Conservation (phyloP, 352 stramenopile species). For the Saprolegnia diclina region DNA sequence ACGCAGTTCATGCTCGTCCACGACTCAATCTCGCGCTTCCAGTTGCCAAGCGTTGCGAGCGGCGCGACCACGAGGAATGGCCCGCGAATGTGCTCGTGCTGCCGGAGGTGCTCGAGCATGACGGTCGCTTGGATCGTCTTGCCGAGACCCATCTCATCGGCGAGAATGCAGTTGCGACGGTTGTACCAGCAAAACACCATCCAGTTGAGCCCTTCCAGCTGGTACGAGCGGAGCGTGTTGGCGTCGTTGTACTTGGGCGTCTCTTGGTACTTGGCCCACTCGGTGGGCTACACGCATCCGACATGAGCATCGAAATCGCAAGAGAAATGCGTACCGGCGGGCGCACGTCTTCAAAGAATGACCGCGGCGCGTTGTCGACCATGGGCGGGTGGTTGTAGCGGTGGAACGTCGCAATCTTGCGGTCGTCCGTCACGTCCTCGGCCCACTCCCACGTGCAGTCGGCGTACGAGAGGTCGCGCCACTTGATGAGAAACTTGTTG, state of each 20-base stretch:
- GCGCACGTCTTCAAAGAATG: conserved; percentile 74
- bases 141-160: conserved; percentile 86
- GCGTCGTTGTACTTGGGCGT: conserved; percentile 91
- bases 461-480: conserved; percentile 86
- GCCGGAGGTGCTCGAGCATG: conserved; percentile 93
- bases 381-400: conserved; percentile 82
- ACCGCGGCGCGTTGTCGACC: conserved; percentile 71
- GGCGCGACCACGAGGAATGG: conserved; percentile 99
- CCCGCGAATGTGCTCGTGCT: conserved; percentile 87
- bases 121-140: conserved; percentile 90
- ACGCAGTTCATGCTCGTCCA: conserved; percentile 99
- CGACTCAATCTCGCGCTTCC: conserved; percentile 97
- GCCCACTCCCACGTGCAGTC: conserved; percentile 88
- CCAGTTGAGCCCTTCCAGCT: conserved; percentile 98
- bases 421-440: conserved; percentile 83
- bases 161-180: conserved; percentile 88
- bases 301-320: not conserved
- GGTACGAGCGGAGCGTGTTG: conserved; percentile 94
- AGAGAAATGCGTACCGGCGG: conserved; percentile 28
- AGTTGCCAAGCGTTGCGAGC: conserved; percentile 97
- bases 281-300: conserved; percentile 43
- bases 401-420: conserved; percentile 84
- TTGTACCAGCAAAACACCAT: conserved; percentile 98
- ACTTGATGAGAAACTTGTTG: conserved; percentile 90
- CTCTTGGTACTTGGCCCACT: conserved; percentile 85